Conservation (phyloP, 768 basidiomycete species). For the Calocybe gangraenosa region DNA sequence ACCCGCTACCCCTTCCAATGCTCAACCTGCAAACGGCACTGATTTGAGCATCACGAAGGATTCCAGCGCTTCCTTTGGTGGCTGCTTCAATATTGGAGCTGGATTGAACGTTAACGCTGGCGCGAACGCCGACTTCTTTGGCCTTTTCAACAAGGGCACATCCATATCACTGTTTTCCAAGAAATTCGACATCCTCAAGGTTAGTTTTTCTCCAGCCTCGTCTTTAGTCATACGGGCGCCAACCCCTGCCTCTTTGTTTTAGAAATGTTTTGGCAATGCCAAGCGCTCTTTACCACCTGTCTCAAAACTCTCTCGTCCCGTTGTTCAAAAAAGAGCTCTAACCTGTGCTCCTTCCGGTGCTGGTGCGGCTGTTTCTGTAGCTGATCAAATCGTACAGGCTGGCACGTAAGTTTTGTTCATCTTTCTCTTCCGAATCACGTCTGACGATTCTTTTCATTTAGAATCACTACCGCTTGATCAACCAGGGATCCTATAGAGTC, state of each 20-base stretch:
- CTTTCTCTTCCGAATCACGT: not conserved
- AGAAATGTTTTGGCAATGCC: conserved; percentile 22
- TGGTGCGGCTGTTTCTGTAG: conserved; percentile 1
- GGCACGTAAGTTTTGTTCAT: conserved; percentile 6
- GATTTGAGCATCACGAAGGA: conserved; percentile 2
- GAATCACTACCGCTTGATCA: conserved; percentile 3
- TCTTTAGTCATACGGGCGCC: not conserved
- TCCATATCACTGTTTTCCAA: conserved; percentile 25
- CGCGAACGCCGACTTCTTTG: conserved; percentile 26
- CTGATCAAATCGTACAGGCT: conserved; percentile 12
- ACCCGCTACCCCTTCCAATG: not conserved
- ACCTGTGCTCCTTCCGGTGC: conserved; percentile 7
- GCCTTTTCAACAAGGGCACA: conserved; percentile 23
- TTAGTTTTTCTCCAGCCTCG: no score
- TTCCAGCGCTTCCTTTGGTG: conserved; percentile 22
- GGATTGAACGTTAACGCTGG: conserved; percentile 28
- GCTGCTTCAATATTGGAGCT: conserved; percentile 29
- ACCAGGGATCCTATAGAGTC: no score
- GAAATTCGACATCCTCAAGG: conserved; percentile 29
- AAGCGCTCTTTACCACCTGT: conserved; percentile 11
- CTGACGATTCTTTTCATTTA: not conserved
- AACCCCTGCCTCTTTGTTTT: not conserved
- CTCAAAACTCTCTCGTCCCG: conserved; percentile 1
- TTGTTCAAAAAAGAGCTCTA: conserved; percentile 9
- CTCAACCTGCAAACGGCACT: conserved; percentile 1